Percentiles rank a stretch among this genome's conserved stretches.
Conservation (phyloP, 495 filamentous ascomycete genomes). For the Trichoderma orchidacearum region DNA sequence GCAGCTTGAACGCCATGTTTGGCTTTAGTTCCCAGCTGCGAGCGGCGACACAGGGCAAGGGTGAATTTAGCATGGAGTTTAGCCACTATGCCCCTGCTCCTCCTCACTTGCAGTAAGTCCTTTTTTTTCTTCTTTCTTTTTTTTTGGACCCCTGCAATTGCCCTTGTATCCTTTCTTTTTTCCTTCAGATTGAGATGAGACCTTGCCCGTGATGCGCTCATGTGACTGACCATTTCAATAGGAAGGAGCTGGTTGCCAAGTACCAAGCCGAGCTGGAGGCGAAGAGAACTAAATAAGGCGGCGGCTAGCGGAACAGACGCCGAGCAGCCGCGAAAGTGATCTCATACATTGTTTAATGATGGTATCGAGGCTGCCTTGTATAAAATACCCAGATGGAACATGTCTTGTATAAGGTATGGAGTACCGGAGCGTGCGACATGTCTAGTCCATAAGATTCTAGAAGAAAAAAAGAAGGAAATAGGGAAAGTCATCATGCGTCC, state of each 20-base stretch:
- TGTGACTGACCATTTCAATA: slow-evolving; percentile 14
- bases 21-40: slow-evolving; percentile 83
- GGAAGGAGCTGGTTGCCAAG: slow-evolving; percentile 80
- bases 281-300: slow-evolving; percentile 35
- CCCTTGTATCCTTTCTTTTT: slow-evolving; percentile 2
- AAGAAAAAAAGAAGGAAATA: too few relatives aligned
- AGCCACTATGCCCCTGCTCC: slow-evolving; percentile 84
- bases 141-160: too few relatives aligned
- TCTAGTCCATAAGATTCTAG: not conserved
- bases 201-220: not conserved
- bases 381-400: not conserved
- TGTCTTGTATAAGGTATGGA: not conserved
- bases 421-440: not conserved
- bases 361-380: not conserved
- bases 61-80: slow-evolving; percentile 99
- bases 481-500: not conserved
- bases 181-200: not conserved
- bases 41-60: slow-evolving; percentile 94
- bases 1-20: slow-evolving; percentile 92
- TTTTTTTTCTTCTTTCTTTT: slow-evolving; percentile 3
- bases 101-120: slow-evolving; percentile 75
- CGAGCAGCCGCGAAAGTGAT: not conserved
- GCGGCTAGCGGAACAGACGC: not conserved
- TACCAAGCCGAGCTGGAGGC: slow-evolving; percentile 75
- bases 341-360: not conserved